These are phyloP conservation scores for baker's yeast (Saccharomyces cerevisiae) DNA, from an alignment of 805 yeast species.

Conservation along the genomic window DNA sequence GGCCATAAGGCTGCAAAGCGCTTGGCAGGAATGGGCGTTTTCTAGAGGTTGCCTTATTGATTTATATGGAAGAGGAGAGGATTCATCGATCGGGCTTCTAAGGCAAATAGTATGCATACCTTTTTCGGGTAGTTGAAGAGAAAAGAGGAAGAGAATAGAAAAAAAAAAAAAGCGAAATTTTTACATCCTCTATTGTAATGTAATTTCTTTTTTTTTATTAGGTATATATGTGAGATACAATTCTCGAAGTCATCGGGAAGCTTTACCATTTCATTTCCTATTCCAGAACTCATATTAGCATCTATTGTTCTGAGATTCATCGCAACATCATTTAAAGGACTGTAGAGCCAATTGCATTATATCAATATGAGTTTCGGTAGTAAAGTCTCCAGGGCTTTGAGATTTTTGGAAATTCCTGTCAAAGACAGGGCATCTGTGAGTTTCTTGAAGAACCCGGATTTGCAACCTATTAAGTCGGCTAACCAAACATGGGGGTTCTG, in stretches of 20 bases:
- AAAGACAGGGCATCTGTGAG: conserved; percentile 25
- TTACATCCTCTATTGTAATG: neutral
- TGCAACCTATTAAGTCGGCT: conserved; percentile 20
- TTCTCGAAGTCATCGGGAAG: neutral
- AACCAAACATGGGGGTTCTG: conserved; percentile 35
- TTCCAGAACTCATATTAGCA: neutral
- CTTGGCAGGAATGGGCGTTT: neutral
- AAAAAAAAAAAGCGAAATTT: neutral
- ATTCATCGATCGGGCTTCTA: neutral
- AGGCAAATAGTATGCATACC: neutral
- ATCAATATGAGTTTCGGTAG: neutral
- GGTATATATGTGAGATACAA: neutral
- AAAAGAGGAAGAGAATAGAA: neutral
- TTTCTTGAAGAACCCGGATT: conserved; percentile 30
- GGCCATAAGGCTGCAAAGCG: neutral
- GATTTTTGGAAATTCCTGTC: conserved; percentile 27
- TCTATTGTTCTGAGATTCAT: neutral
- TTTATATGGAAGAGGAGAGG: neutral
- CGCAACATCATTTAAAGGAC: neutral
- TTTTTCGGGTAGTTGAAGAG: neutral
- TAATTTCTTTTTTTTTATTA: neutral
- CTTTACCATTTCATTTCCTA: neutral
- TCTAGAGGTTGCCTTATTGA: neutral
- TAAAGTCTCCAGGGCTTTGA: conserved; percentile 2
- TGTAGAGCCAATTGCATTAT: neutral